Conservation (phyloP, 495 filamentous ascomycete species). For the Podospora sp. region DNA sequence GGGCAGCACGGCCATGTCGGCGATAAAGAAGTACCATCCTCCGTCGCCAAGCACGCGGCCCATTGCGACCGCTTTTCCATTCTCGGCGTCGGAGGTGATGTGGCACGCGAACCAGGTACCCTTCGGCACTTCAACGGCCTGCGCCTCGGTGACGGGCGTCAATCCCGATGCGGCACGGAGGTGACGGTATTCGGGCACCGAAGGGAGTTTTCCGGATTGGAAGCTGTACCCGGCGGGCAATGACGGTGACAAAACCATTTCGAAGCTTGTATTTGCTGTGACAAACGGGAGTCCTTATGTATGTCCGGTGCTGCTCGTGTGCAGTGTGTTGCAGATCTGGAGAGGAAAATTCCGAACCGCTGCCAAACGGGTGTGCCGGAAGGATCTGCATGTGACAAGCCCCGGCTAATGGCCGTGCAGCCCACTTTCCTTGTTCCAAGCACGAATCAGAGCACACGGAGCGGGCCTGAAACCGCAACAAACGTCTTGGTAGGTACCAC, state of each 20-base stretch:
- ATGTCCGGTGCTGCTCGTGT: background rate
- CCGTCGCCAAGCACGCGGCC: slow-evolving; percentile 57
- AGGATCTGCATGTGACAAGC: background rate
- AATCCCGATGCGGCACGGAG: slow-evolving; percentile 43
- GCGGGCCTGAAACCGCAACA: background rate
- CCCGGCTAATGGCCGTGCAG: background rate
- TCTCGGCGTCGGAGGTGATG: slow-evolving; percentile 35
- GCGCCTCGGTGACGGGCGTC: slow-evolving; percentile 41
- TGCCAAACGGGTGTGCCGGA: background rate
- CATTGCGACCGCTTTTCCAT: slow-evolving; percentile 45
- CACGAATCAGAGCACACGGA: background rate
- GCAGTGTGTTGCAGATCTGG: background rate
- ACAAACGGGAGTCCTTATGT: background rate
- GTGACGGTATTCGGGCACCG: slow-evolving; percentile 42
- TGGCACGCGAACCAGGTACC: slow-evolving; percentile 51
- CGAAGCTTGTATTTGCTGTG: background rate
- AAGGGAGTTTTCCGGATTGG: slow-evolving; percentile 37
- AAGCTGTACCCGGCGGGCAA: slow-evolving; percentile 1
- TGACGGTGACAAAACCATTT: background rate
- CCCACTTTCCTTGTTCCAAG: background rate
- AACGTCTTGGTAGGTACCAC: background rate
- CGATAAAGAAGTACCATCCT: slow-evolving; percentile 56
- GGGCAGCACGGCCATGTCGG: slow-evolving; percentile 56
- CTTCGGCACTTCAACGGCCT: slow-evolving; percentile 36
- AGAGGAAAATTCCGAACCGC: background rate